Conservation (phyloP, 371 early-diverging fungal genomes). For the Mucor irregularis region DNA sequence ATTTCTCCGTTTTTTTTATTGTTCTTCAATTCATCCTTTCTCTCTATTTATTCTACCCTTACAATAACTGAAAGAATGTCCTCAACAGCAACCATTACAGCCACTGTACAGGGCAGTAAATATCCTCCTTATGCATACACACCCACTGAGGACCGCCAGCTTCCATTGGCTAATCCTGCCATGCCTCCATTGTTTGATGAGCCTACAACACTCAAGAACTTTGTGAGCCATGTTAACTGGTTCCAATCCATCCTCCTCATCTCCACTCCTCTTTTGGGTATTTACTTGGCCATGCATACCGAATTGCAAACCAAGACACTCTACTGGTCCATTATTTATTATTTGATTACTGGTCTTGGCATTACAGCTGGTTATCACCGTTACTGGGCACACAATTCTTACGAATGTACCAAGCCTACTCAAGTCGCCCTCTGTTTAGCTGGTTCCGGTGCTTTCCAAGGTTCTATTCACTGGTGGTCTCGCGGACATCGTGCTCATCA, state of each 20-base stretch:
- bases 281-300: conserved; percentile 76
- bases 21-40: neutral
- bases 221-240: conserved; percentile 76
- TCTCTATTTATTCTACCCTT: neutral
- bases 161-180: conserved; percentile 30
- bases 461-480: conserved; percentile 87
- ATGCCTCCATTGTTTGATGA: conserved; percentile 58
- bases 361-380: conserved; percentile 72
- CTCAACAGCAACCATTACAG: conserved; percentile 4
- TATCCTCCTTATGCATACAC: conserved; percentile 40
- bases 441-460: conserved; percentile 78
- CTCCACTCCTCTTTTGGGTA: conserved; percentile 79
- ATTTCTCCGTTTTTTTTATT: neutral
- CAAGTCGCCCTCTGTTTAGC: conserved; percentile 62
- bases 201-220: conserved; percentile 50
- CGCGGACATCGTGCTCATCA: conserved; percentile 92
- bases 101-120: neutral
- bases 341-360: conserved; percentile 75
- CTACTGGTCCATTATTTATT: conserved; percentile 77
- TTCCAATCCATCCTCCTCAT: conserved; percentile 72
- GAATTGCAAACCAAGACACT: conserved; percentile 68
- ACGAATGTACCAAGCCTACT: conserved; percentile 56
- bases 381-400: conserved; percentile 77
- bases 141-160: conserved; percentile 39
- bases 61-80: conserved; percentile 2